A percentile compares a stretch with the other conserved stretches of the same genome.
Evolutionary conservation across 2,329 filamentous ascomycete species (phyloP).

Genomic region (Sarocladiaceae sp.): DNA sequence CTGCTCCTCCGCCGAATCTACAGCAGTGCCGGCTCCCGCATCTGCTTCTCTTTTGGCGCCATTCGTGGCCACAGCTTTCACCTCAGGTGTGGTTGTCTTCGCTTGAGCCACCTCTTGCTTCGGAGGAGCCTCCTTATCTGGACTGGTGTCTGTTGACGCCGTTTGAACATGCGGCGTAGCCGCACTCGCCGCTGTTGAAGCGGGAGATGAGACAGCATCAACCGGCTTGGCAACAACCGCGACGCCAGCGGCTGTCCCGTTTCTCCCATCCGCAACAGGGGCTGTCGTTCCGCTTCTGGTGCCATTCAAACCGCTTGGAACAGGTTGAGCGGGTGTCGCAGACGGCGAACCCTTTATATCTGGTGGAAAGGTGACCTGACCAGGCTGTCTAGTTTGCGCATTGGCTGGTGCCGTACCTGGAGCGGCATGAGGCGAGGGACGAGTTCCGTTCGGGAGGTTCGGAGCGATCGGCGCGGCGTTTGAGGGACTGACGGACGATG

Average conservation of each 20-base stretch:
- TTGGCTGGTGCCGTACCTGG: neutral
- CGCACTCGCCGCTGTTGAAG: slow-evolving; percentile 66
- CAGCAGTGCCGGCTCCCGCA: neutral
- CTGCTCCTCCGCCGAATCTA: slow-evolving; percentile 34
- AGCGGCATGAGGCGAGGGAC: neutral
- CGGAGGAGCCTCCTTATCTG: slow-evolving; percentile 56
- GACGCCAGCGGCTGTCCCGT: neutral
- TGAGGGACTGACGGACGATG: slow-evolving; percentile 1
- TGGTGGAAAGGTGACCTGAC: slow-evolving; percentile 26
- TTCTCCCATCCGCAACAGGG: slow-evolving; percentile 3
- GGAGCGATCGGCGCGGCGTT: neutral
- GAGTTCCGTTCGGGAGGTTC: neutral
- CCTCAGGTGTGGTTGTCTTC: neutral
- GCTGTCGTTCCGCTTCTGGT: neutral
- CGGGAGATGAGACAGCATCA: slow-evolving; percentile 47
- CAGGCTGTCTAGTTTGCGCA: slow-evolving; percentile 10
- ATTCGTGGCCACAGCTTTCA: neutral
- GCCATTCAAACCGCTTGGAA: neutral
- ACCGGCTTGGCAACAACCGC: slow-evolving; percentile 29
- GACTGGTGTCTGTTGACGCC: slow-evolving; percentile 67
- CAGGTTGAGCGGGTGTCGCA: neutral
- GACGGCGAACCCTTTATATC: slow-evolving; percentile 23
- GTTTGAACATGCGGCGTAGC: slow-evolving; percentile 65
- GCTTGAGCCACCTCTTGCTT: neutral
- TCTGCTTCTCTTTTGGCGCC: neutral